Percentiles rank a stretch among this genome's conserved stretches.
Evolutionary conservation across 2,329 filamentous ascomycete species (phyloP).

Genomic region (Cordyceps tenuipes): DNA sequence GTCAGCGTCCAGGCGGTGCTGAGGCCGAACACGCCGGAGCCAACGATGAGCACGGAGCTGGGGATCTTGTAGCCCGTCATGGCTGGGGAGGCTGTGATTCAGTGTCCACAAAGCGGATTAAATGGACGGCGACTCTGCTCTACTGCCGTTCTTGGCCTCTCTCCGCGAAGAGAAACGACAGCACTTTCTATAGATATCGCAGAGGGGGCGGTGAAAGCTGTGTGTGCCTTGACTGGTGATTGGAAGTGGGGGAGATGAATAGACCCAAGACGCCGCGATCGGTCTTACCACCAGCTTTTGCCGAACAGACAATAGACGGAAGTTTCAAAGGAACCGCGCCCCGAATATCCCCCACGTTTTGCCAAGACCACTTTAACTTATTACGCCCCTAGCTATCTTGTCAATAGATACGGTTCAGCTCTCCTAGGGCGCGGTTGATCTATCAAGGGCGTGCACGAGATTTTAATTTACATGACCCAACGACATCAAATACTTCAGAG

Average conservation of each 20-base stretch:
- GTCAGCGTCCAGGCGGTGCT: slow-evolving; percentile 59
- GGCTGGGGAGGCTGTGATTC: background rate
- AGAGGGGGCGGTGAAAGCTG: background rate
- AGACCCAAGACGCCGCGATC: background rate
- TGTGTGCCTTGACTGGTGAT: background rate
- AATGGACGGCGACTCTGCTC: background rate
- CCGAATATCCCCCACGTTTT: slow-evolving; percentile 1
- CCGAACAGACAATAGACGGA: slow-evolving; percentile 1
- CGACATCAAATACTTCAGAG: background rate
- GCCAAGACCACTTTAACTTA: background rate
- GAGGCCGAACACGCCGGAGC: slow-evolving; percentile 58
- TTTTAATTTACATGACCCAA: background rate
- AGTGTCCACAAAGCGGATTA: background rate
- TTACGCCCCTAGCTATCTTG: background rate
- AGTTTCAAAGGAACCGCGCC: background rate
- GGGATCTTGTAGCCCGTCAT: slow-evolving; percentile 23
- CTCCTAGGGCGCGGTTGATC: background rate
- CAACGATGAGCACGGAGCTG: slow-evolving; percentile 56
- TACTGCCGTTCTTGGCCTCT: background rate
- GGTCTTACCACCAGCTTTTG: background rate
- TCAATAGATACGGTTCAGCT: background rate
- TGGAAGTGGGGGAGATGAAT: background rate
- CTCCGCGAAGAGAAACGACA: background rate
- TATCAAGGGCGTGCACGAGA: background rate
- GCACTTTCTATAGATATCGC: background rate